These are phyloP conservation scores for Xylaria sp. DNA, from an alignment of 2,329 filamentous ascomycete genomes.

Conservation along the genomic window DNA sequence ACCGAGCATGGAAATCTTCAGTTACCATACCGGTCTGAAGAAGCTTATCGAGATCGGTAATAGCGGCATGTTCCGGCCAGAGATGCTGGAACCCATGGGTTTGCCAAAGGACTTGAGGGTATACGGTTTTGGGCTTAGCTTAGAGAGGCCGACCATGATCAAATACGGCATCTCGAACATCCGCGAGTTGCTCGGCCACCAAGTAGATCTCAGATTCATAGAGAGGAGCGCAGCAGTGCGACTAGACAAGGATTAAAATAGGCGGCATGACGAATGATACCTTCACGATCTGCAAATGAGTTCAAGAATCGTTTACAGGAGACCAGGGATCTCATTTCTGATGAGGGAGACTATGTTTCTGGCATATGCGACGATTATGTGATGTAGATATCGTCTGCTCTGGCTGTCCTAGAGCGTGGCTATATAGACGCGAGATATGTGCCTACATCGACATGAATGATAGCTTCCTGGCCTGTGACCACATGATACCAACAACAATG, in stretches of 20 bases:
- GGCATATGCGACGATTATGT: too few species aligned
- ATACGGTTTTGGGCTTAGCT: slow-evolving; percentile 88
- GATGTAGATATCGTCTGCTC: too few species aligned
- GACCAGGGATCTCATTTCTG: too few species aligned
- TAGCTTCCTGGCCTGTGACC: too few species aligned
- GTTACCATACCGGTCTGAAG: slow-evolving; percentile 74
- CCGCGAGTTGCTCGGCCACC: slow-evolving; percentile 88
- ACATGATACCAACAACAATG: too few species aligned
- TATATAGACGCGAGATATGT: too few species aligned
- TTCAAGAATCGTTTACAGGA: too few species aligned
- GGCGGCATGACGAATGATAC: too few species aligned
- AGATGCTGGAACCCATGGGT: slow-evolving; percentile 96
- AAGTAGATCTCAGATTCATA: slow-evolving; percentile 92
- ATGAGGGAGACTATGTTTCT: too few species aligned
- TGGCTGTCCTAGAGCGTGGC: too few species aligned
- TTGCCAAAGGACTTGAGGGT: slow-evolving; percentile 88
- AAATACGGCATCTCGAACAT: slow-evolving; percentile 91
- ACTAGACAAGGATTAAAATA: slow-evolving; percentile 75
- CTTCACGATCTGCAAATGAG: too few species aligned
- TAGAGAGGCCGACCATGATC: slow-evolving; percentile 98
- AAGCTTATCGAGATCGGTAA: slow-evolving; percentile 98
- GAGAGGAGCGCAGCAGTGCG: slow-evolving; percentile 88
- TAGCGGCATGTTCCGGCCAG: slow-evolving; percentile 96
- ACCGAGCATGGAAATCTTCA: slow-evolving; percentile 97
- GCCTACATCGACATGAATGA: too few species aligned